phyloP scores from a whole-genome alignment of 257 asterid genomes.

The Cinchona pubescens region DNA sequence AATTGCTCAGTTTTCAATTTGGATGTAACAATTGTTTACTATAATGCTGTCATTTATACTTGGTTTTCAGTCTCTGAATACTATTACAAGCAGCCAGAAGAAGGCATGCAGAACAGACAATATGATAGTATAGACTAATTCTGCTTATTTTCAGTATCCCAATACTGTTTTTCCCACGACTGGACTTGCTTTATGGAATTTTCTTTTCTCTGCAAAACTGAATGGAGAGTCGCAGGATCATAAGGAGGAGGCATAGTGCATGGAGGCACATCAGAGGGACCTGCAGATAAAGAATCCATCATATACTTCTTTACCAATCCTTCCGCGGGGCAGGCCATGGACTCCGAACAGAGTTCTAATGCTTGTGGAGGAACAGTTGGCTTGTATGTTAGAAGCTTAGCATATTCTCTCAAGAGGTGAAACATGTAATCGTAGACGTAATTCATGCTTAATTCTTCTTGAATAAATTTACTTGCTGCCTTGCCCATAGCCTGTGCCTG shows the following conservation, averaged over 20 bases:
- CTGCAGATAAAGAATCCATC: slow-evolving; percentile 54
- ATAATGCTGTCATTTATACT: neutral
- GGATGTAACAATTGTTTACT: neutral
- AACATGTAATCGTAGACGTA: slow-evolving; percentile 85
- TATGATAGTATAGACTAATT: slow-evolving; percentile 1
- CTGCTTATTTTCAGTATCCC: slow-evolving; percentile 44
- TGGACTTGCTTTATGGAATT: slow-evolving; percentile 54
- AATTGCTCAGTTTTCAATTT: neutral
- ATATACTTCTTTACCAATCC: slow-evolving; percentile 56
- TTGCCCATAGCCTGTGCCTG: slow-evolving; percentile 76
- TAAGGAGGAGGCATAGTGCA: slow-evolving; percentile 76
- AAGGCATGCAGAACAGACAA: neutral
- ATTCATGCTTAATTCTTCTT: slow-evolving; percentile 54
- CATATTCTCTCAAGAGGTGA: slow-evolving; percentile 61
- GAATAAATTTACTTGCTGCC: slow-evolving; percentile 57
- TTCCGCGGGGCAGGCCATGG: slow-evolving; percentile 56
- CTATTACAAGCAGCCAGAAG: neutral
- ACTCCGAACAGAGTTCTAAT: slow-evolving; percentile 65
- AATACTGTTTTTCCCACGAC: slow-evolving; percentile 57
- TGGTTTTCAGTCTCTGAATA: neutral
- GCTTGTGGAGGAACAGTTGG: slow-evolving; percentile 56
- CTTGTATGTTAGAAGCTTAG: slow-evolving; percentile 71
- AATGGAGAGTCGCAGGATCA: slow-evolving; percentile 51
- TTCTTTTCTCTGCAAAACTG: slow-evolving; percentile 37
- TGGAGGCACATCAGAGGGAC: slow-evolving; percentile 43